phyloP scores from a whole-genome alignment of 2,329 filamentous ascomycete species.

The Paramyrothecium roridum region DNA sequence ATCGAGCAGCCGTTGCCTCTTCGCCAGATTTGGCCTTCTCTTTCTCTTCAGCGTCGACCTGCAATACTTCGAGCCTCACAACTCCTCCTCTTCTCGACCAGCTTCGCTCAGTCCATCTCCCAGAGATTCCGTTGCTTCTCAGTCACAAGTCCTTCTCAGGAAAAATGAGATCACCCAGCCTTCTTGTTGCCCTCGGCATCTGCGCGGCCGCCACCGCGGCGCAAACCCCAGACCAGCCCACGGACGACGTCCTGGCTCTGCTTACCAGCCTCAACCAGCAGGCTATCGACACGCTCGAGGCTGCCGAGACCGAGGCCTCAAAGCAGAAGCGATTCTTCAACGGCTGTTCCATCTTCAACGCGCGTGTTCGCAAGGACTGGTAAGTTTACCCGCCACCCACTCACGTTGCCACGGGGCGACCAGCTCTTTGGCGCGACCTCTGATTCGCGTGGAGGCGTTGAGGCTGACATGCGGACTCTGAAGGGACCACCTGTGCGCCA shows the following conservation, averaged over 20 bases:
- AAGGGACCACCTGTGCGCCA: conserved; percentile 2
- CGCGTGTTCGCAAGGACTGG: conserved; percentile 6
- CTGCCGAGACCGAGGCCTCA: not conserved
- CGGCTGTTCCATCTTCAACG: conserved; percentile 4
- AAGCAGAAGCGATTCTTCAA: not conserved
- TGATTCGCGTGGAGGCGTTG: not conserved
- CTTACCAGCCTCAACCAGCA: conserved; percentile 2
- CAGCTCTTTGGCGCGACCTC: not conserved
- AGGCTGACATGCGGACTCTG: not conserved
- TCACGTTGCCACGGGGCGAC: not conserved
- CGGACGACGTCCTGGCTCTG: conserved; percentile 1
- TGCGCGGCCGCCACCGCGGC: not conserved
- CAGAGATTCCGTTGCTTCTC: no score
- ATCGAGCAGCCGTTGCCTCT: not conserved
- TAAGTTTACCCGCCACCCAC: not conserved
- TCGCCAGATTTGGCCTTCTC: not conserved
- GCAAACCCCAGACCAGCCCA: not conserved
- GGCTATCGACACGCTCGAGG: conserved; percentile 2
- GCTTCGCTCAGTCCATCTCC: not conserved
- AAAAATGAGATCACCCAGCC: not conserved
- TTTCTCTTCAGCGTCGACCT: not conserved
- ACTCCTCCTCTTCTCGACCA: not conserved
- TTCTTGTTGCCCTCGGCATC: conserved; percentile 1
- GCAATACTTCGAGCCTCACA: not conserved
- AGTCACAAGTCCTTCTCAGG: not conserved